Base-by-base conservation (phyloP, 2,329 filamentous ascomycete species). In the Coniochaeta sp. region DNA sequence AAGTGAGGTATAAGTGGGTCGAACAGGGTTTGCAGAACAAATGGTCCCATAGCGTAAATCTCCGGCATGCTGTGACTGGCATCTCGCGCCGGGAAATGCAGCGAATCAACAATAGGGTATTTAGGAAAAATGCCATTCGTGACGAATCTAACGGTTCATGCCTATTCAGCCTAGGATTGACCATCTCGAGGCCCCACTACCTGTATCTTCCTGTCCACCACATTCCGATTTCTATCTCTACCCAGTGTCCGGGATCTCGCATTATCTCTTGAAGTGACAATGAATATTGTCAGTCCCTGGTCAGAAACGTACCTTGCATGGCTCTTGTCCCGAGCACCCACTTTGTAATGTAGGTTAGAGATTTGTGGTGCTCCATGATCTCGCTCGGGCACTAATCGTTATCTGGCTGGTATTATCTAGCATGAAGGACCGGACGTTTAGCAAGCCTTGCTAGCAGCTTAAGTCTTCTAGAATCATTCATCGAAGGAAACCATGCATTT, bases 101-200 rank as follows among this genome's bases (percentile, higher is more conserved):
- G 54, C 54, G 32, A 26, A 34, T 24, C 55, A 62, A 63, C 60
- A 60, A 60, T 58, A 63, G 63, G 63, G 60, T 64, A 64, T 64
- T 64, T 63, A 40, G 61, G 58, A 40, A 59, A 44, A 22, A 28
- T 52, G 47, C 7, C 26, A 3, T 30, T 19, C 28, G 55, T 54
- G 58, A 58, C 26, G 47, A 52, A 28, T 52, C 26, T 28, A 26
- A n/a, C 22, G 24, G 9, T 47, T 28, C 47, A 52, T 38, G 38
- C 59, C 58, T 28, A 64, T 65, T 66, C 63, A 65, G 63, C 65
- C 65, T 61, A 61, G 58, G 47, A 62, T 57, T 36, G 50, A 56
- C 61, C 57, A 42, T 26, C 36, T 57, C 22, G 44, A 24, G 36
- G 58, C 44, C 54, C 62, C 57, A 58, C 58, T 30, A 28, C 26